Evolutionary conservation across 345 rosid genomes (phyloP), one percentile per base, ranked within the genome.

Genomic region (Salix brachista): DNA sequence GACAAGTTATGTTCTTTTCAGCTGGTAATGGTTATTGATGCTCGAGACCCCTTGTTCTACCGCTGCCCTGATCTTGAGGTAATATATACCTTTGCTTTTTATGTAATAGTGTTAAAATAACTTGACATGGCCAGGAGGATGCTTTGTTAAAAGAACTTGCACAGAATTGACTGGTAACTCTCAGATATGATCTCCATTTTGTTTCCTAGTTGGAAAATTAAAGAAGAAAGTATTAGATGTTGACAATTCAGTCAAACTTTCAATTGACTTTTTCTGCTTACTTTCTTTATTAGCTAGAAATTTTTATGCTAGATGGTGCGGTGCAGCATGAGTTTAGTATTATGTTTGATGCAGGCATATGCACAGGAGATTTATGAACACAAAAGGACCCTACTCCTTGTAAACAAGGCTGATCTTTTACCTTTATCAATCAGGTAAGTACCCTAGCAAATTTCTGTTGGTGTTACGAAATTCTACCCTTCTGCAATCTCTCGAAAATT

Each of bases 11-110:
- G 32, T 78, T 66, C 39, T 60, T 76, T 84, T 77, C 90, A 95
- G 98, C 86, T 95, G 58, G 99, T 93, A 73, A 95, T 95, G 98
- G 98, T 93, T 73, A 98, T 96, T 85, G 99, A 93, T 88, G 97
- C 96, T 58, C 85, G 98, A 77, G 91, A 96, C 77, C 98, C 98
- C 6, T 80, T 96, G 58, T 96, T 96, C 80, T 92, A 93, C 70
- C 91, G 89, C 30, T 93, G 99, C 77, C 94, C 94, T 52, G 98
- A 96, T 86, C 94, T 93, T 78, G 98, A 96, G 97, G 99, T 93
- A 90, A 73, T 70, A 9, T 42, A 50, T 23, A 76, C 26, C 14
- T 41, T 67, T 69, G 48, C 62, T 36, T 72, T 52, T 65, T 71
- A 13, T 8, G 11, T 61, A 52, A 52, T 34, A n/a, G 21, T 6